Evolutionary conservation across 306 rosid species (phyloP).

Genomic region (Alnus glutinosa): DNA sequence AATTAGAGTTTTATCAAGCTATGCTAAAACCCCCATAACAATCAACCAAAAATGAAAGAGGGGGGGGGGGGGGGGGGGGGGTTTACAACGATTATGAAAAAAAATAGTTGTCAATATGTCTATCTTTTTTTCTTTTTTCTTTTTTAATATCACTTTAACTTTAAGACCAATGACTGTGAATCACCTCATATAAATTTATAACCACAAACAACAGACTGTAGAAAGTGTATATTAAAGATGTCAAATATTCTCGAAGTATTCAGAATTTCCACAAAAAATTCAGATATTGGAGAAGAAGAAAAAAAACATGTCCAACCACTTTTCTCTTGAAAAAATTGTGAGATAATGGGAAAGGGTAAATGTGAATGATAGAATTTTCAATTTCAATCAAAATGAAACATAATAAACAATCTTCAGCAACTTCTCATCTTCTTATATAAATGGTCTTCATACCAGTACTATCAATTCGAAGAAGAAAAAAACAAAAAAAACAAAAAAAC

Average conservation of each 20-base stretch:
- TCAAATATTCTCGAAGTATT: not conserved
- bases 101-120: not conserved
- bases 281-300: not conserved
- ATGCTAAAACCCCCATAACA: not conserved
- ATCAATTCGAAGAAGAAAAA: not conserved
- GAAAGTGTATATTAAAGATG: not conserved
- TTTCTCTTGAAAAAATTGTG: not conserved
- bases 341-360: not conserved
- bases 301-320: not conserved
- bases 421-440: not conserved
- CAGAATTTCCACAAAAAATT: not conserved
- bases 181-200: not conserved
- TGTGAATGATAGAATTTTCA: not conserved
- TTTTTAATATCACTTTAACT: not conserved
- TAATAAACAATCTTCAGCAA: not conserved
- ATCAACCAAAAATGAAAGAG: not conserved
- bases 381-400: not conserved
- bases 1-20: not conserved
- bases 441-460: not conserved
- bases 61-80: no score
- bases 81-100: not conserved
- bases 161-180: not conserved
- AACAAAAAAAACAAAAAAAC: no score
- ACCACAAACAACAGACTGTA: not conserved
- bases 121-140: not conserved